Conservation (phyloP, 495 filamentous ascomycete genomes). For the Trichoderma gamsii region DNA sequence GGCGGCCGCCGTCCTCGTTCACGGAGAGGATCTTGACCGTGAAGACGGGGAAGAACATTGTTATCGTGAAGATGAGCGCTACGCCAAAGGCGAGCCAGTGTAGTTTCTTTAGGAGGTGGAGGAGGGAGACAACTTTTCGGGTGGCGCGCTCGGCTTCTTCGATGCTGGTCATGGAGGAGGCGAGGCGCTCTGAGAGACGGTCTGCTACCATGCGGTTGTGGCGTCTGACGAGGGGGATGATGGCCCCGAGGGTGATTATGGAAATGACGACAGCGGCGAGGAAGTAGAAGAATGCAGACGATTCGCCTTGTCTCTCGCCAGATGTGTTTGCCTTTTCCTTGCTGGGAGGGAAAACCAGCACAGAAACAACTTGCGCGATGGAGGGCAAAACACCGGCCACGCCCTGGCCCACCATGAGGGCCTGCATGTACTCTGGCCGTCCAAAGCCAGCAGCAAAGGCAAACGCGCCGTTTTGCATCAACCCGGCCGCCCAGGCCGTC, state of each 20-base stretch:
- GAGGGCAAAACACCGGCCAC: slow-evolving; percentile 88
- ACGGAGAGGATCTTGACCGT: slow-evolving; percentile 76
- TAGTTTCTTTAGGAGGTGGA: slow-evolving; percentile 64
- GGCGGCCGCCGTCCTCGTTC: slow-evolving; percentile 39
- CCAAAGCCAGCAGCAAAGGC: slow-evolving; percentile 84
- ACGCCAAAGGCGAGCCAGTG: slow-evolving; percentile 63
- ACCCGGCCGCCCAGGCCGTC: slow-evolving; percentile 69
- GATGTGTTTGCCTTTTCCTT: neutral
- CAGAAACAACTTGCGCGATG: slow-evolving; percentile 76
- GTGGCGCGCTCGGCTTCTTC: slow-evolving; percentile 41
- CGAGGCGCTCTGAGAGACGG: slow-evolving; percentile 33
- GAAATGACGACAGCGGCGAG: slow-evolving; percentile 67
- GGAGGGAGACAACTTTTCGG: slow-evolving; percentile 58
- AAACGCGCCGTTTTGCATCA: slow-evolving; percentile 93
- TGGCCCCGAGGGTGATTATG: slow-evolving; percentile 54
- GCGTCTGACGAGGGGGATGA: slow-evolving; percentile 42
- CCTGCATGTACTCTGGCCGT: slow-evolving; percentile 81
- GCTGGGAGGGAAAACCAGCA: slow-evolving; percentile 57
- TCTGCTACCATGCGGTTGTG: slow-evolving; percentile 37
- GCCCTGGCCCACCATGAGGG: slow-evolving; percentile 92
- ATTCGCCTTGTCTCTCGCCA: slow-evolving; percentile 27
- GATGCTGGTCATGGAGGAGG: slow-evolving; percentile 37
- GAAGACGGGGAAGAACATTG: slow-evolving; percentile 94
- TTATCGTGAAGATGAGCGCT: slow-evolving; percentile 70
- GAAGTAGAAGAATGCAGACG: slow-evolving; percentile 85